Evolutionary conservation across 306 rosid genomes (phyloP).

Genomic region (Argentina anserina): DNA sequence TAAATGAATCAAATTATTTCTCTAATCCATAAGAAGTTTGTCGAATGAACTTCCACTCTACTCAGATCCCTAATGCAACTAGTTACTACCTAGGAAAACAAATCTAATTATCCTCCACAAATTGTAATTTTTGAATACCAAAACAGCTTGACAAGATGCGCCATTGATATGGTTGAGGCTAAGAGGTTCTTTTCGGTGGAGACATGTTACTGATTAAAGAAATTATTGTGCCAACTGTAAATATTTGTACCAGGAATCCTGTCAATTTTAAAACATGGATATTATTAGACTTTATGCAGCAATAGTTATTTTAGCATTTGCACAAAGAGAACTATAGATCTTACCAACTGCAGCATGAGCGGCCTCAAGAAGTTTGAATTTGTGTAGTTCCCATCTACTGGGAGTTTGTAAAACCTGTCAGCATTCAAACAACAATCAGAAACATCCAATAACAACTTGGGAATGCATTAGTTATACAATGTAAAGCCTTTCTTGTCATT

Average conservation of each 20-base stretch:
- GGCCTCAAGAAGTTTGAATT: slow-evolving; percentile 33
- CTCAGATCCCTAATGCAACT: background rate
- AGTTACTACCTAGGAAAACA: background rate
- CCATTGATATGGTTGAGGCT: slow-evolving; percentile 1
- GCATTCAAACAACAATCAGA: slow-evolving; percentile 1
- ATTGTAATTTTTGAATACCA: background rate
- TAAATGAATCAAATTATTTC: background rate
- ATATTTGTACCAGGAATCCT: slow-evolving; percentile 45
- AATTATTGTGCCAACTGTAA: slow-evolving; percentile 18
- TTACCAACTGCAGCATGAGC: slow-evolving; percentile 23
- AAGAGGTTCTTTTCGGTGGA: slow-evolving; percentile 59
- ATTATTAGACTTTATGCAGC: background rate
- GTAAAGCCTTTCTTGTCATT: background rate
- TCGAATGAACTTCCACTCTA: background rate
- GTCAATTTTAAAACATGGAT: slow-evolving; percentile 7
- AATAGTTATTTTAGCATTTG: background rate
- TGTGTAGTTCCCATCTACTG: slow-evolving; percentile 28
- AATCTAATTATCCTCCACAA: background rate
- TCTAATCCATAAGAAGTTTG: background rate
- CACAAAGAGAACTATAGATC: slow-evolving; percentile 3
- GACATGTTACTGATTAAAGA: slow-evolving; percentile 58
- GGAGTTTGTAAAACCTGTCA: slow-evolving; percentile 32
- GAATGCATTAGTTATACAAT: background rate
- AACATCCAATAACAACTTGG: background rate
- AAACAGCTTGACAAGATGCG: too few species aligned